Percentiles rank a stretch among this genome's conserved stretches.
Evolutionary conservation across 805 yeast species (phyloP).

Genomic region (Candida incommunis): DNA sequence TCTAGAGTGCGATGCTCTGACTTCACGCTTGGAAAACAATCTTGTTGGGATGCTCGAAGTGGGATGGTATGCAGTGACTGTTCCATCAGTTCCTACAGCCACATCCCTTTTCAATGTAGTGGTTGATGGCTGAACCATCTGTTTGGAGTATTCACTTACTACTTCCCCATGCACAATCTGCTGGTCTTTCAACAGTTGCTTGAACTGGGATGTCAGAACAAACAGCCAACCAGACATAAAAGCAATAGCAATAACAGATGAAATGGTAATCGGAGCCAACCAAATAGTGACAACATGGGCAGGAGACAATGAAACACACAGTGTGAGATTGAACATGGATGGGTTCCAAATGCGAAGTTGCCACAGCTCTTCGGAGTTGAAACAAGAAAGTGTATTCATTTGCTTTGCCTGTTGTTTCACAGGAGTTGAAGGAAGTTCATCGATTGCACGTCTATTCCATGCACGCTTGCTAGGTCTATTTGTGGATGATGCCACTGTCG

Average conservation of each 20-base stretch:
- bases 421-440: background rate
- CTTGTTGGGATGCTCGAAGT: background rate
- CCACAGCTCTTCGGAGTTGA: slow-evolving; percentile 24
- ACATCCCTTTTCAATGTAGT: slow-evolving; percentile 43
- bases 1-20: background rate
- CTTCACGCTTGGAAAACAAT: background rate
- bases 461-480: no score
- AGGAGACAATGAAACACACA: slow-evolving; percentile 48
- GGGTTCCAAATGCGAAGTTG: slow-evolving; percentile 57
- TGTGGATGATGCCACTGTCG: background rate
- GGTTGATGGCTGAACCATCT: slow-evolving; percentile 45
- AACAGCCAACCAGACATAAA: slow-evolving; percentile 21
- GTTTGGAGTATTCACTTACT: slow-evolving; percentile 46
- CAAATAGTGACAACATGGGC: slow-evolving; percentile 32
- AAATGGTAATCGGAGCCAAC: slow-evolving; percentile 21
- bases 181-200: slow-evolving; percentile 40
- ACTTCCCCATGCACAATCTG: slow-evolving; percentile 45
- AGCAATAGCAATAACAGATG: slow-evolving; percentile 24
- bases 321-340: slow-evolving; percentile 35
- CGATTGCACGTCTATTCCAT: slow-evolving; percentile 1
- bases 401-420: background rate
- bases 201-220: slow-evolving; percentile 30
- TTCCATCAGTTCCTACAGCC: slow-evolving; percentile 26
- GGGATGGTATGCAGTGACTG: background rate
- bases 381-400: background rate